These are phyloP conservation scores for Ascochyta viciae-villosae DNA, from an alignment of 2,329 filamentous ascomycete species.

Conservation along the genomic window DNA sequence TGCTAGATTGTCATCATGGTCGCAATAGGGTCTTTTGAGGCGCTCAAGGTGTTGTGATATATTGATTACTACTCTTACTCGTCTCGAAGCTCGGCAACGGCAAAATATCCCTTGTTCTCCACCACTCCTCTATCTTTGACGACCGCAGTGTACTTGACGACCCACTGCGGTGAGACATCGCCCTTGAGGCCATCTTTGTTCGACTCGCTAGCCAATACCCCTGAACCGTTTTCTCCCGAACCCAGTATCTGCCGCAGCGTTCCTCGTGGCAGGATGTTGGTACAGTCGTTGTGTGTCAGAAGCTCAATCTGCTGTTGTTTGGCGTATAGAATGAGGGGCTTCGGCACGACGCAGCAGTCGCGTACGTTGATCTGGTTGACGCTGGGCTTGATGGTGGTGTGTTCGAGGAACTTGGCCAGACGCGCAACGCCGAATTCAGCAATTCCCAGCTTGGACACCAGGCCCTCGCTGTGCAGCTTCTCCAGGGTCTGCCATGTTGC, in stretches of 20 bases:
- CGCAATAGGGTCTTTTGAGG: no score
- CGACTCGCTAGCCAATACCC: slow-evolving; percentile 71
- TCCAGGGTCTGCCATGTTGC: slow-evolving; percentile 76
- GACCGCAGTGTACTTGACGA: slow-evolving; percentile 95
- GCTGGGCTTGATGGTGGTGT: slow-evolving; percentile 73
- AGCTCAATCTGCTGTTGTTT: slow-evolving; percentile 84
- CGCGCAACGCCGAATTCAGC: slow-evolving; percentile 91
- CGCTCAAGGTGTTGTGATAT: no score
- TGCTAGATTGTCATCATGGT: no score
- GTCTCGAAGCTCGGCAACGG: slow-evolving; percentile 71
- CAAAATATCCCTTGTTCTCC: slow-evolving; percentile 98
- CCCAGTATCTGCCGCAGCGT: slow-evolving; percentile 86
- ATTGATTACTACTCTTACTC: background rate
- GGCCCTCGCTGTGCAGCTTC: slow-evolving; percentile 71
- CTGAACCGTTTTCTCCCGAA: slow-evolving; percentile 73
- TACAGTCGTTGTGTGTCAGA: slow-evolving; percentile 92
- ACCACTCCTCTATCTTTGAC: slow-evolving; percentile 93
- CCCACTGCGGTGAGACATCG: slow-evolving; percentile 88
- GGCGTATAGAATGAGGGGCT: slow-evolving; percentile 83
- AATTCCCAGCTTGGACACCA: slow-evolving; percentile 79
- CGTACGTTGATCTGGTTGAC: slow-evolving; percentile 97
- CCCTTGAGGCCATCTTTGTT: slow-evolving; percentile 69
- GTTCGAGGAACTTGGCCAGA: slow-evolving; percentile 75
- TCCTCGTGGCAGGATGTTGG: slow-evolving; percentile 84
- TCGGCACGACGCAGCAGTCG: slow-evolving; percentile 95